phyloP scores from a whole-genome alignment of 306 rosid genomes.

The Boehmeria nivea region DNA sequence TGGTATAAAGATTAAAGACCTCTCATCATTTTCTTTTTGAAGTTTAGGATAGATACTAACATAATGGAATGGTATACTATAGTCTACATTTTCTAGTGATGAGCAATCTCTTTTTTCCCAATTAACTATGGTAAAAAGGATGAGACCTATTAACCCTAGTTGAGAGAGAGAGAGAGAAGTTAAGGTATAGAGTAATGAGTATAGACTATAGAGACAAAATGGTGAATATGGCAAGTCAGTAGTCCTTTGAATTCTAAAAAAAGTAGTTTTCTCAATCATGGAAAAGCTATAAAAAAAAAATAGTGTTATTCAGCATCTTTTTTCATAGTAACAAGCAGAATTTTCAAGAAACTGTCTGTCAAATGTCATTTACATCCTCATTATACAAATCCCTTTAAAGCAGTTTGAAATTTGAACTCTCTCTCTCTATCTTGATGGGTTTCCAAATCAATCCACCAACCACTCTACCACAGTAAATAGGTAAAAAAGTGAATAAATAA shows the following conservation, averaged over 20 bases:
- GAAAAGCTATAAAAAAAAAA: conserved; percentile 32
- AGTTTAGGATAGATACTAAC: too few relatives aligned
- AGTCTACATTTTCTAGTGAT: too few relatives aligned
- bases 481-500: conserved; percentile 33
- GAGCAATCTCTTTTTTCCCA: neutral
- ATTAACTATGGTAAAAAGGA: neutral
- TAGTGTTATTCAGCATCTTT: conserved; percentile 20
- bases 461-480: too few relatives aligned
- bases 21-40: neutral
- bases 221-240: conserved; percentile 38
- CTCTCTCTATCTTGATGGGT: conserved; percentile 24
- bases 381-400: conserved; percentile 30
- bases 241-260: conserved; percentile 35
- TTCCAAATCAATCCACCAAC: too few relatives aligned
- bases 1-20: neutral
- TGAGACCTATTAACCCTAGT: neutral
- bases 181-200: conserved; percentile 1
- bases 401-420: conserved; percentile 29
- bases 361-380: conserved; percentile 25
- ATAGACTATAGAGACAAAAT: too few relatives aligned
- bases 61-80: too few relatives aligned
- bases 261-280: conserved; percentile 40
- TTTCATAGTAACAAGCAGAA: conserved; percentile 3
- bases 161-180: neutral
- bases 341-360: conserved; percentile 8